Evolutionary conservation across 2,329 filamentous ascomycete species (phyloP).

Genomic region (Phyllosticta citriasiana): DNA sequence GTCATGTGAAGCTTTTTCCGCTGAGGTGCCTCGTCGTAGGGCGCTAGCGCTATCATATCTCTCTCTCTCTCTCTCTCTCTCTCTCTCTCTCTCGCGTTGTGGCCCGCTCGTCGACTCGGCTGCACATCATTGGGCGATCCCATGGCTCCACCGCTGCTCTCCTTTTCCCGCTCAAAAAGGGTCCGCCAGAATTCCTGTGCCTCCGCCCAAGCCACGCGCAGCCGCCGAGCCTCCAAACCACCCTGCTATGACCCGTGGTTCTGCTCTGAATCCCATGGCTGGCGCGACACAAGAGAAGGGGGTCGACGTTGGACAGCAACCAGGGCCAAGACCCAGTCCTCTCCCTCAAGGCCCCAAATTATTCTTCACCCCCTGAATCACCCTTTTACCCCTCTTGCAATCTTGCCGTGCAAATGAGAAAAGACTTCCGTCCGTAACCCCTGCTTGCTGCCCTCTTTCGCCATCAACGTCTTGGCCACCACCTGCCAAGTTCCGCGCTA

Average conservation of each 20-base stretch:
- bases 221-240: neutral
- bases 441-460: neutral
- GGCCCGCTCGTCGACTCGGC: neutral
- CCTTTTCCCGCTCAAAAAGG: neutral
- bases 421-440: neutral
- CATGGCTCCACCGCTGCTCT: neutral
- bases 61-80: neutral
- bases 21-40: too few species aligned
- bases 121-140: slow-evolving; percentile 5
- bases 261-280: neutral
- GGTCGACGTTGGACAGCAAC: too few species aligned
- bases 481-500: neutral
- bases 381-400: neutral
- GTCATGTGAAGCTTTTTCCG: neutral
- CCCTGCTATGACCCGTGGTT: neutral
- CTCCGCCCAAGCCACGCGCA: neutral
- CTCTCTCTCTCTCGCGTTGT: neutral
- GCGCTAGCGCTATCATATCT: too few species aligned
- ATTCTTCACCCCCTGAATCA: neutral
- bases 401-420: neutral
- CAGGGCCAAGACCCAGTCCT: neutral
- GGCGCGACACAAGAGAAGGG: neutral
- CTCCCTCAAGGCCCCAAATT: neutral
- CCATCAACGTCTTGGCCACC: neutral
- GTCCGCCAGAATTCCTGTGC: neutral